These are phyloP conservation scores for Petasospora rhodanensis DNA, from an alignment of 1,139 yeast genomes.

Conservation along the genomic window DNA sequence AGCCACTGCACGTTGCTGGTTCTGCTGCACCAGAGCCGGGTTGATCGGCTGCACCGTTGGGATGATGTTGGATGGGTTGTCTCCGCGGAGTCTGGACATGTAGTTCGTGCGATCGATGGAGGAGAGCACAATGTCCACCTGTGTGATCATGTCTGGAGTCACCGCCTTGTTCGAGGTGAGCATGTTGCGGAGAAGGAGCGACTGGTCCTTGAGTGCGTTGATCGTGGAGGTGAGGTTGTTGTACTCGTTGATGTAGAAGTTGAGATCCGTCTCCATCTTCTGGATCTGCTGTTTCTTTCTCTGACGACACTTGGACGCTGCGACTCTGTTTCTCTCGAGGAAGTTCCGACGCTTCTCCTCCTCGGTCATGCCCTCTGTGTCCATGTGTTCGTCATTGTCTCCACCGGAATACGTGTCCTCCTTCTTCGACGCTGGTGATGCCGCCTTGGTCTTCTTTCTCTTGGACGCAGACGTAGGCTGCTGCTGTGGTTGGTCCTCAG, in stretches of 20 bases:
- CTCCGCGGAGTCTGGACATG: slow-evolving; percentile 24
- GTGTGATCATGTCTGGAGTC: slow-evolving; percentile 15
- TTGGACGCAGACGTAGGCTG: too few species aligned
- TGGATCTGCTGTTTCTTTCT: slow-evolving; percentile 86
- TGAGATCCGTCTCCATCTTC: slow-evolving; percentile 74
- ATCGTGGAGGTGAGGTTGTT: slow-evolving; percentile 60
- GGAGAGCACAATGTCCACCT: slow-evolving; percentile 16
- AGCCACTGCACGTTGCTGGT: slow-evolving; percentile 11
- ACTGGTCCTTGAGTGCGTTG: slow-evolving; percentile 52
- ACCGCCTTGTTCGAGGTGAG: slow-evolving; percentile 32
- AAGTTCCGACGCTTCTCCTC: slow-evolving; percentile 78
- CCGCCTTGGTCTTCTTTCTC: slow-evolving; percentile 10
- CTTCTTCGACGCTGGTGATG: too few species aligned
- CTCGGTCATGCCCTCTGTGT: slow-evolving; percentile 32
- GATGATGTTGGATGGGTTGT: slow-evolving; percentile 21
- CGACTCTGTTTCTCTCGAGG: slow-evolving; percentile 86
- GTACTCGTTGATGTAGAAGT: slow-evolving; percentile 67
- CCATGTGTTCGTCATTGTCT: slow-evolving; percentile 14
- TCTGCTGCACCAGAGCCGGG: slow-evolving; percentile 22
- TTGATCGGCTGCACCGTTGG: slow-evolving; percentile 27
- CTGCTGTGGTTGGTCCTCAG: slow-evolving; percentile 6
- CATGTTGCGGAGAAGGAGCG: slow-evolving; percentile 44
- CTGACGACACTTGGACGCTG: slow-evolving; percentile 94
- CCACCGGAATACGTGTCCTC: slow-evolving; percentile 2
- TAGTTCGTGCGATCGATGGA: slow-evolving; percentile 23